Evolutionary conservation across 306 rosid genomes (phyloP), one percentile per base, ranked within the genome.

Genomic region (Casuarina cunninghamiana): DNA sequence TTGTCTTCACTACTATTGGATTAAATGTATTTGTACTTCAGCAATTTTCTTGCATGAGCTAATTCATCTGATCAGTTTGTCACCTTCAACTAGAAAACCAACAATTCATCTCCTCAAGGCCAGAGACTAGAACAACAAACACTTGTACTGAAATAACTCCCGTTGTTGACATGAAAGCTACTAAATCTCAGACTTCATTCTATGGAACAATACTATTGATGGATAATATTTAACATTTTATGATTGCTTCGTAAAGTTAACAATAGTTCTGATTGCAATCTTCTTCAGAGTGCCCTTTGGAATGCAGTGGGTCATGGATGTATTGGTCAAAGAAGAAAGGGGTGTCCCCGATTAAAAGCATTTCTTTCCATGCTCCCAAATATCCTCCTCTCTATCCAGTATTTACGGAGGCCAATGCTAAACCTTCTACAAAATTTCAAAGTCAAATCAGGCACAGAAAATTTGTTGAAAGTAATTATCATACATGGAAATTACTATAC

Each of bases 61-160:
- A 67, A 53, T 41, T 72, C 51, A 79, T 58, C 16, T 53, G 39
- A 46, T 54, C 53, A 61, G 13, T 53, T 48, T 67, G 43, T 43
- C 79, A 32, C 51, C 65, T 35, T 53, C 78, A 63, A 70, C 21
- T 66, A 43, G 38, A 44, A 73, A 6, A 55, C 78, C 21, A 53
- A 37, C 16, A 53, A 44, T 19, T 63, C 35, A 45, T 76, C 67
- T 61, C 61, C n/a, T 73, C 32, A 42, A 50, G 38, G 51, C 63
- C 66, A 13, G 10, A 41, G 15, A 39, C 42, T 42, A 15, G 32
- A 48, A 48, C 3, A 48, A 13, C 51, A 38, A 9, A 78, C 71
- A 26, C 77, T 32, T 35, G 41, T 35, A 12, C 69, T 49, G 38
- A 53, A 16, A 74, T 74, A 61, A 53, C 63, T 57, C 71, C 38